Conservation (phyloP, 768 basidiomycete genomes). For the Suillus cothurnatus region DNA sequence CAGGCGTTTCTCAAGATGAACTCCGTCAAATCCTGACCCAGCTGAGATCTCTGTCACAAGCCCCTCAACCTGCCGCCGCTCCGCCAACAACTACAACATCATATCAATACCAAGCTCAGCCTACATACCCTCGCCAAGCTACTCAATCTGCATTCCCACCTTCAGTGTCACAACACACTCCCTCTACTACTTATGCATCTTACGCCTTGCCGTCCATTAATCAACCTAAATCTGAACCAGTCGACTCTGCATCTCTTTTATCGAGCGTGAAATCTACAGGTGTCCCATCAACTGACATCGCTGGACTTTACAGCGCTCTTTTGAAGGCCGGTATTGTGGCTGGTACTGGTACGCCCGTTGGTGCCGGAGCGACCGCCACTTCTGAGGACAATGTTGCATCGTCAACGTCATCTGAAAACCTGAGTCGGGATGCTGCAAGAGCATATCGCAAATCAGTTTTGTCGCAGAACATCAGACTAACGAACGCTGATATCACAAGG, state of each 20-base stretch:
- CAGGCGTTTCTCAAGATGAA: conserved; percentile 80
- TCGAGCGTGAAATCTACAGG: conserved; percentile 26
- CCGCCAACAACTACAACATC: conserved; percentile 24
- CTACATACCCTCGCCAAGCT: conserved; percentile 30
- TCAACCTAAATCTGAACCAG: conserved; percentile 33
- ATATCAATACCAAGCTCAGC: conserved; percentile 34
- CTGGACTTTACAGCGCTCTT: conserved; percentile 65
- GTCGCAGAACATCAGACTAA: conserved; percentile 60
- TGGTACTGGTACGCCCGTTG: conserved; percentile 51
- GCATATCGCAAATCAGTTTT: conserved; percentile 65
- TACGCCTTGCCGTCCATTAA: conserved; percentile 13
- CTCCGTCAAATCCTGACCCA: conserved; percentile 75
- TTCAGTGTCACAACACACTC: conserved; percentile 32
- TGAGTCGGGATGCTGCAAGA: conserved; percentile 47
- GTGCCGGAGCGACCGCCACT: conserved; percentile 43
- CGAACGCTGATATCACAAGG: conserved; percentile 72
- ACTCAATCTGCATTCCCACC: conserved; percentile 24
- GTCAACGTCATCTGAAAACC: conserved; percentile 34
- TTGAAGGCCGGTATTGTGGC: conserved; percentile 81
- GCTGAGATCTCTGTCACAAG: conserved; percentile 61
- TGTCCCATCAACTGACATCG: conserved; percentile 42
- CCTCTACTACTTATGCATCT: conserved; percentile 33
- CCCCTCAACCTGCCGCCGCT: conserved; percentile 38
- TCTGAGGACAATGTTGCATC: conserved; percentile 34
- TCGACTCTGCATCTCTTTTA: conserved; percentile 33